Evolutionary conservation across 169 alveolate genomes (phyloP), one percentile per base, ranked within the genome.

Genomic region (Eimeria praecox): DNA sequence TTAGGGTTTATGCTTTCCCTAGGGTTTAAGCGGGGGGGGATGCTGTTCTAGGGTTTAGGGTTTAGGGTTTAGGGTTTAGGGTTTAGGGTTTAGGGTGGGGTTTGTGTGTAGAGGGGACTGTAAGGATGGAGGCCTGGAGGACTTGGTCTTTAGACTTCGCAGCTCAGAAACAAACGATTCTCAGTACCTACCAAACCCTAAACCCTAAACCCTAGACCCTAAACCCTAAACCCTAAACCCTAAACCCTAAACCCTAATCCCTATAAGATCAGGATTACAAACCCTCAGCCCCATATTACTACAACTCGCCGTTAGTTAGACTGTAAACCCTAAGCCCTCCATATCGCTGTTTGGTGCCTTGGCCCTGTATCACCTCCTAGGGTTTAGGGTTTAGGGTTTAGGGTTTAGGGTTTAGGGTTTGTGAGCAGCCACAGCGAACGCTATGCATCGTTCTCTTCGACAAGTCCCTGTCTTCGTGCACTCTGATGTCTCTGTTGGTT

Each of bases 351-450:
- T 2, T 52, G 62, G 0, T 2, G 62, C 62, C 62, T 52, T 52
- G n/a, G n/a, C n/a, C n/a, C n/a, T n/a, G n/a, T 52, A 12, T 1
- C 18, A 12, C 62, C 9, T 1, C 0, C 18, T 20, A 66, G 40
- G 40, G 24, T 66, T 27, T 27, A 8, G 24, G 24, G 78, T 66
- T 66, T 66, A 66, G 40, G 78, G 78, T 27, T 66, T 66, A 66
- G 78, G 78, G 78, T 66, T 66, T 66, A 66, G 78, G 78, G 78
- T 18, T 66, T 66, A 66, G 78, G 54, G 86, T 75, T 75, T 75
- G 49, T 35, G 59, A 97, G 94, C 94, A 98, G 98, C 86, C 98
- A 98, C 90, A 96, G 92, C 40, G 97, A 89, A 54, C 95, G 59
- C 78, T 96, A 88, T 56, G 97, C 96, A 73, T 96, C 92, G 71